Evolutionary conservation across 2,329 filamentous ascomycete genomes (phyloP).

Genomic region (Aspergillus aculeatinus): DNA sequence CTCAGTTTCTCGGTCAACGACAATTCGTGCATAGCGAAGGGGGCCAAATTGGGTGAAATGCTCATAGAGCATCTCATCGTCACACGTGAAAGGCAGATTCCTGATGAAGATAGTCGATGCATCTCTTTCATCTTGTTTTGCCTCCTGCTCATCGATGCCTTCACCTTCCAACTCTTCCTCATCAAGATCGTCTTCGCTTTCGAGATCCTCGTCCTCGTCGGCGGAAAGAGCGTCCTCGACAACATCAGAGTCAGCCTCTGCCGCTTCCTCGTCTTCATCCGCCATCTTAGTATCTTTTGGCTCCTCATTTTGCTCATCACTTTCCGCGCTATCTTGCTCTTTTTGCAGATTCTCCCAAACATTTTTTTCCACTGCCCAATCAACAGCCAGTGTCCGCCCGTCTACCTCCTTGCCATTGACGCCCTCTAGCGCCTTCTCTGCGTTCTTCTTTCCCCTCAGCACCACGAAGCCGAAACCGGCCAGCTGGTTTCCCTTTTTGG

Average conservation of each 20-base stretch:
- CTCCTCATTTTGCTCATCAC: conserved; percentile 31
- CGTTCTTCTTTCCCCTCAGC: conserved; percentile 82
- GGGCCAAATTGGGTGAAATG: conserved; percentile 87
- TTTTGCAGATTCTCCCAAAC: conserved; percentile 71
- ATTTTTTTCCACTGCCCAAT: conserved; percentile 93
- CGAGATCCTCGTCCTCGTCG: conserved; percentile 36
- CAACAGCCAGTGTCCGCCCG: conserved; percentile 83
- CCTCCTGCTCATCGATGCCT: conserved; percentile 45
- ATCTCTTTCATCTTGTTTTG: conserved; percentile 55
- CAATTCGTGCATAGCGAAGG: conserved; percentile 87
- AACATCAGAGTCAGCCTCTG: conserved; percentile 25
- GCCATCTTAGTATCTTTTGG: conserved; percentile 58
- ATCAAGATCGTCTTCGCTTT: conserved; percentile 38
- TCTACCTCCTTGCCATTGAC: conserved; percentile 90
- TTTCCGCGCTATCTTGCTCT: conserved; percentile 31
- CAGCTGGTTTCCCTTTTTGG: conserved; percentile 69
- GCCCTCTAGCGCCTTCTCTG: conserved; percentile 78
- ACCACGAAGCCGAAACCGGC: conserved; percentile 92
- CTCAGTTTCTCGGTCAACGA: conserved; percentile 81
- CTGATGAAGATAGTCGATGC: conserved; percentile 84
- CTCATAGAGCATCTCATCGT: conserved; percentile 76
- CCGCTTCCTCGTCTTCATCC: conserved; percentile 52
- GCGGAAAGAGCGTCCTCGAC: conserved; percentile 1
- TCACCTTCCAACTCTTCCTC: conserved; percentile 34
- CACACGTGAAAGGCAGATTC: conserved; percentile 86